A percentile compares a stretch with the other conserved stretches of the same genome.
Evolutionary conservation across 1,284 basidiomycete genomes (phyloP).

Genomic region (Ustilago crameri): DNA sequence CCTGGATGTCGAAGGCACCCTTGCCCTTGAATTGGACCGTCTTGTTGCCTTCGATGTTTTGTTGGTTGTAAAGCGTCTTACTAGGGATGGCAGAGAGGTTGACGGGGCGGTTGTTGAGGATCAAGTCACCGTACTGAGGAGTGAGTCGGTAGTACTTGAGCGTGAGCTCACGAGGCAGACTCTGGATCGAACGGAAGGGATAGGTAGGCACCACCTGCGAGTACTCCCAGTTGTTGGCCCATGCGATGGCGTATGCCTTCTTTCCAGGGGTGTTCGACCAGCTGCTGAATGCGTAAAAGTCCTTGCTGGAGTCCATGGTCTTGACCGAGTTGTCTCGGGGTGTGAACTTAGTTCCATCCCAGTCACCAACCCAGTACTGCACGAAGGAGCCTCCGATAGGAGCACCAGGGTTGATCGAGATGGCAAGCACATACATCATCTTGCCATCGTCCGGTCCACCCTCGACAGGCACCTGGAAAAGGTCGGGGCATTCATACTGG

Average conservation of each 20-base stretch:
- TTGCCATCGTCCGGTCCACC: slow-evolving; percentile 59
- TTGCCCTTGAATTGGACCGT: slow-evolving; percentile 58
- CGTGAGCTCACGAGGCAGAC: slow-evolving; percentile 63
- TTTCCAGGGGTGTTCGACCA: slow-evolving; percentile 63
- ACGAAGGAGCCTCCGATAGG: slow-evolving; percentile 67
- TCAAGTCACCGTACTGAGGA: slow-evolving; percentile 60
- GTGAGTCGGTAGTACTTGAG: slow-evolving; percentile 60
- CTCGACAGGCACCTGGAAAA: slow-evolving; percentile 67
- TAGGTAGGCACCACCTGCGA: slow-evolving; percentile 68
- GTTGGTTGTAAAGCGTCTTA: slow-evolving; percentile 32
- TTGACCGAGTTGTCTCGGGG: slow-evolving; percentile 65
- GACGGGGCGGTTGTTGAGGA: slow-evolving; percentile 65
- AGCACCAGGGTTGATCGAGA: slow-evolving; percentile 61
- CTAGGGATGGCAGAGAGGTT: slow-evolving; percentile 56
- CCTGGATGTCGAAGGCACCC: slow-evolving; percentile 66
- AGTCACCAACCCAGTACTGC: slow-evolving; percentile 69
- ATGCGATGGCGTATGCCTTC: slow-evolving; percentile 66
- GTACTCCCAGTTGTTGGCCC: slow-evolving; percentile 71
- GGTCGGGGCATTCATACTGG: slow-evolving; percentile 69
- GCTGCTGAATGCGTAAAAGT: slow-evolving; percentile 70
- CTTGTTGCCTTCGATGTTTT: slow-evolving; percentile 34
- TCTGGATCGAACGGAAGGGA: slow-evolving; percentile 69
- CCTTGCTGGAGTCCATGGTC: slow-evolving; percentile 69
- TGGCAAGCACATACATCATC: slow-evolving; percentile 51
- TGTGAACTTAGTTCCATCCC: slow-evolving; percentile 69